Conservation (phyloP, 1,139 yeast species). For the Hanseniaspora uvarum region DNA sequence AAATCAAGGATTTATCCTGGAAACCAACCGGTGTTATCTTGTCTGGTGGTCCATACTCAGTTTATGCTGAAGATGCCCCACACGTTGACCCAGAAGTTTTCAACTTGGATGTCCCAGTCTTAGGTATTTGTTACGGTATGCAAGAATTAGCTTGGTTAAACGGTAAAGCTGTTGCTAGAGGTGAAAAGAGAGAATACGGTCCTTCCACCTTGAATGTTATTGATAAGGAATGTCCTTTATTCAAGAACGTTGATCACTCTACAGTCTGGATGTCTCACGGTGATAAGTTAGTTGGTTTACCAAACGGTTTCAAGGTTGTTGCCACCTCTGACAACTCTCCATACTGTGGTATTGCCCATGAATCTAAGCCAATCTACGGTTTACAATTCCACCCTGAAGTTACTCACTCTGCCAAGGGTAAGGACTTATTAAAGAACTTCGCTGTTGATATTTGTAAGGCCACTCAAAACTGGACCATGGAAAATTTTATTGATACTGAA, state of each 20-base stretch:
- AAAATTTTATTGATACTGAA: slow-evolving; percentile 92
- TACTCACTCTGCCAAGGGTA: slow-evolving; percentile 90
- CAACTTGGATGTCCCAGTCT: slow-evolving; percentile 80
- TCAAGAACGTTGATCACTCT: slow-evolving; percentile 81
- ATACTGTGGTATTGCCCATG: slow-evolving; percentile 82
- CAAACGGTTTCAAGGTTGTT: slow-evolving; percentile 77
- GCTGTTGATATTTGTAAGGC: slow-evolving; percentile 87
- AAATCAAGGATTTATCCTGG: slow-evolving; percentile 82
- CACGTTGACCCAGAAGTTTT: slow-evolving; percentile 94
- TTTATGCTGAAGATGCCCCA: slow-evolving; percentile 88
- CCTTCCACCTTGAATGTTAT: slow-evolving; percentile 79
- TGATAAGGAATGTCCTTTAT: slow-evolving; percentile 57
- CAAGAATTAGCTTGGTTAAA: slow-evolving; percentile 98
- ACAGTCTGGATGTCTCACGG: slow-evolving; percentile 99
- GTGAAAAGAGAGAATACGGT: slow-evolving; percentile 97
- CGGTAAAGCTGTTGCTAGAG: slow-evolving; percentile 90
- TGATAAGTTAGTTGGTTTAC: slow-evolving; percentile 85
- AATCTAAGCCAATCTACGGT: slow-evolving; percentile 67
- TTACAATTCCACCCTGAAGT: slow-evolving; percentile 99
- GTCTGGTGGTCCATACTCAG: slow-evolving; percentile 98
- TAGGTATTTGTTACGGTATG: slow-evolving; percentile 98
- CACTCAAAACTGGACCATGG: slow-evolving; percentile 91
- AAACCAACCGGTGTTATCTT: slow-evolving; percentile 92
- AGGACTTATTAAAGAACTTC: slow-evolving; percentile 73
- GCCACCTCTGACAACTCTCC: slow-evolving; percentile 94